These are phyloP conservation scores for Lanzia echinophila DNA, from an alignment of 2,329 filamentous ascomycete species.

Conservation along the genomic window DNA sequence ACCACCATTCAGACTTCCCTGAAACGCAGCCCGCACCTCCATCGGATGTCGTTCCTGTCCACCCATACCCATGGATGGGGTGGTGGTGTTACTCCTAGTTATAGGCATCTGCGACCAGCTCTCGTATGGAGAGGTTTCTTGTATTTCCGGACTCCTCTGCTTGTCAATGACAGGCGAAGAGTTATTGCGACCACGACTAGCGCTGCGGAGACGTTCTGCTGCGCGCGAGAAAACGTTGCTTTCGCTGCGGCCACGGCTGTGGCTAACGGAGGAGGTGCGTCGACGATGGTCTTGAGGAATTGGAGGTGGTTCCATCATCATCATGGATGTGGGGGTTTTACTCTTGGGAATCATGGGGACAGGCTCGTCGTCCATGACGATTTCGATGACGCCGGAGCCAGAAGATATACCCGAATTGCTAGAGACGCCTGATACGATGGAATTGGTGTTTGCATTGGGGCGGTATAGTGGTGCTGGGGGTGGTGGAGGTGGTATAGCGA, in stretches of 20 bases:
- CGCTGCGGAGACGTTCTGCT: constrained; percentile 54
- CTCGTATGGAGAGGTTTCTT: constrained; percentile 11
- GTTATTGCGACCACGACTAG: constrained; percentile 46
- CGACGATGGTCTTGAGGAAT: constrained; percentile 35
- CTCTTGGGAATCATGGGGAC: constrained; percentile 3
- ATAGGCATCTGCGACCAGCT: constrained; percentile 17
- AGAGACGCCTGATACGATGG: constrained; percentile 24
- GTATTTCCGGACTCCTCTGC: constrained; percentile 24
- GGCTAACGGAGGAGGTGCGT: constrained; percentile 26
- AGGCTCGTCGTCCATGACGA: constrained; percentile 49
- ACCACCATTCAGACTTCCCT: constrained; percentile 25
- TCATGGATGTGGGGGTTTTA: constrained; percentile 3
- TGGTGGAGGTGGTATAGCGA: constrained; percentile 54
- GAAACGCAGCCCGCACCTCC: constrained; percentile 27
- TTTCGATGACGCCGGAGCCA: constrained; percentile 55
- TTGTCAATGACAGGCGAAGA: constrained; percentile 16
- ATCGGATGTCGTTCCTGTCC: constrained; percentile 27
- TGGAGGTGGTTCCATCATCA: constrained; percentile 13
- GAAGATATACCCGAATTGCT: constrained; percentile 33
- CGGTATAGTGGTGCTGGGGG: constrained; percentile 52
- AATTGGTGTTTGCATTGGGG: constrained; percentile 27
- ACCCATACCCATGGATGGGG: constrained; percentile 8
- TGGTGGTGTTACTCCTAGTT: constrained; percentile 8
- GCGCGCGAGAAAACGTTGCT: constrained; percentile 51
- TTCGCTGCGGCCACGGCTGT: constrained; percentile 51